These are phyloP conservation scores for Alternaria hordeiaustralica DNA, from an alignment of 2,329 filamentous ascomycete genomes.

Conservation along the genomic window DNA sequence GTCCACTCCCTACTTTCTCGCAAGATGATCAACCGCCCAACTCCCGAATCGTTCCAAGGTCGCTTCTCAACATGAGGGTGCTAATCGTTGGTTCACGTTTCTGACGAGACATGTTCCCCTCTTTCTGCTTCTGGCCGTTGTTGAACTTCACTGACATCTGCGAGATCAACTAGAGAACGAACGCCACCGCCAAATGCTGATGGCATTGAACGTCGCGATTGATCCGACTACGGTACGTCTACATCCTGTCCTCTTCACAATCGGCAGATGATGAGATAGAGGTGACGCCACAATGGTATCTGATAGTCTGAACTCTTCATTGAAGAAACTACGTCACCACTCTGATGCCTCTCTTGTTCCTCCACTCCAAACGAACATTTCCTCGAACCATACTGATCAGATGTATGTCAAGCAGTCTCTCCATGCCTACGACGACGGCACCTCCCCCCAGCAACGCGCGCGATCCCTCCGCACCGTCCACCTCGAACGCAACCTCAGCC, in stretches of 20 bases:
- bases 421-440: not conserved
- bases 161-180: not conserved
- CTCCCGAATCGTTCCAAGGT: not conserved
- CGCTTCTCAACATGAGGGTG: not conserved
- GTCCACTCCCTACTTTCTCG: not conserved
- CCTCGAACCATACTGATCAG: not conserved
- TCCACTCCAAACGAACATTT: not conserved
- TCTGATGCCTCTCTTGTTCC: not conserved
- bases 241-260: not conserved
- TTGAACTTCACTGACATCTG: not conserved
- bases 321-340: not conserved
- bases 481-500: not conserved
- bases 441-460: not conserved
- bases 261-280: not conserved
- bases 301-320: not conserved
- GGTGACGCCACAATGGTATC: not conserved
- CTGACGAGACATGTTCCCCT: not conserved
- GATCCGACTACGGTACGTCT: not conserved
- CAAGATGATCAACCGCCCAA: not conserved
- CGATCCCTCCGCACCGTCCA: not conserved
- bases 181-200: not conserved
- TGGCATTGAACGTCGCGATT: not conserved
- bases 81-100: not conserved
- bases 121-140: not conserved
- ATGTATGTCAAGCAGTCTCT: not conserved